phyloP scores from a whole-genome alignment of 192 early-diverging fungal genomes.

The Dispira parvispora region DNA sequence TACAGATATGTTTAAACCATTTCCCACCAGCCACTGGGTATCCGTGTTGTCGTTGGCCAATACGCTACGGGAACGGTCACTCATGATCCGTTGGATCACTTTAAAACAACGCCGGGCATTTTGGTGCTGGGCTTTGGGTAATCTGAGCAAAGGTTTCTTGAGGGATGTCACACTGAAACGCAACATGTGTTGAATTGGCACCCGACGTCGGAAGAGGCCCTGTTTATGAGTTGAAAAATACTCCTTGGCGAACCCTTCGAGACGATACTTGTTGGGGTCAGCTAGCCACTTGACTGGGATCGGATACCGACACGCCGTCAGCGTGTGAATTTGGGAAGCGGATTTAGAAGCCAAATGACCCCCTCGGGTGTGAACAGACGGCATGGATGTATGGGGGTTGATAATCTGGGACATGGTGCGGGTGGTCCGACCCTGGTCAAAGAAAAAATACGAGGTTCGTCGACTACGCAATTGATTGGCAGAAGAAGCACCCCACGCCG shows the following conservation, averaged over 20 bases:
- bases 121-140: constrained; percentile 65
- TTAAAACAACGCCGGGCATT: constrained; percentile 79
- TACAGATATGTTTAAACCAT: constrained; percentile 51
- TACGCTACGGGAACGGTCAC: constrained; percentile 30
- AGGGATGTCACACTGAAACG: constrained; percentile 47
- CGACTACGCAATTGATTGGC: too few species aligned
- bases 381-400: too few species aligned
- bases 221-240: constrained; percentile 81
- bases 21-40: constrained; percentile 60
- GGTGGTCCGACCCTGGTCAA: constrained; percentile 1
- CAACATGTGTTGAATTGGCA: constrained; percentile 82
- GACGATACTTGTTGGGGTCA: not conserved
- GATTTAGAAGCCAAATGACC: too few species aligned
- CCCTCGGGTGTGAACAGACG: too few species aligned
- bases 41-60: constrained; percentile 30
- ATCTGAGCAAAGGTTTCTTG: constrained; percentile 59
- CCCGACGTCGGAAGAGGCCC: constrained; percentile 66
- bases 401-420: constrained; percentile 1
- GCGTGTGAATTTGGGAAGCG: not conserved
- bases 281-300: not conserved
- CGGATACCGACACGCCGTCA: not conserved
- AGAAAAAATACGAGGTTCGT: constrained; percentile 5
- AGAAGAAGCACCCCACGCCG: not conserved
- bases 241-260: constrained; percentile 52
- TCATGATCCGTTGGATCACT: constrained; percentile 72